phyloP scores from a whole-genome alignment of 306 rosid genomes.

The Vicia sativa region DNA sequence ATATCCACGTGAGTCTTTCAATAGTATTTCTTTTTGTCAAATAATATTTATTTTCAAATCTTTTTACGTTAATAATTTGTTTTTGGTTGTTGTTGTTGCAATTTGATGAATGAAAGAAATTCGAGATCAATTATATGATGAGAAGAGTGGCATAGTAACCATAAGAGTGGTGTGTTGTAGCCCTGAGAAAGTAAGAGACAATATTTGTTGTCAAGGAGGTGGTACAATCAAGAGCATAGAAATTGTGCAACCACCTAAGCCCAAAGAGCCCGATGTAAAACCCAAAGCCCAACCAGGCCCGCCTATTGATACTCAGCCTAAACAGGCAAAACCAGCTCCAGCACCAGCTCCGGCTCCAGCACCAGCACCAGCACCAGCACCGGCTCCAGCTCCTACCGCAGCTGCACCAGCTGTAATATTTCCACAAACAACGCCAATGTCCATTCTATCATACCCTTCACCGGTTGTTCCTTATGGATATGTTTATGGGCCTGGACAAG shows the following conservation, averaged over 20 bases:
- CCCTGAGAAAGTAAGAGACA: slow-evolving; percentile 63
- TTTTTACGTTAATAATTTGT: neutral
- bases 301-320: neutral
- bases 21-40: neutral
- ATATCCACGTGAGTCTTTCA: slow-evolving; percentile 64
- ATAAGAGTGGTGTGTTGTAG: slow-evolving; percentile 67
- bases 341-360: neutral
- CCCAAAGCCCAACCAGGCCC: neutral
- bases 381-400: neutral
- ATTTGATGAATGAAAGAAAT: slow-evolving; percentile 63
- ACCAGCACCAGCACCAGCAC: neutral
- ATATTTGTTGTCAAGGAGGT: slow-evolving; percentile 51
- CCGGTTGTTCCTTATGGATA: slow-evolving; percentile 21
- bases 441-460: slow-evolving; percentile 7
- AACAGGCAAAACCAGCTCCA: neutral
- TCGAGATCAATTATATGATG: slow-evolving; percentile 68
- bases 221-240: slow-evolving; percentile 56
- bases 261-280: neutral
- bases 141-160: slow-evolving; percentile 50
- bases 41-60: neutral
- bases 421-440: neutral
- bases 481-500: slow-evolving; percentile 14
- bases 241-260: slow-evolving; percentile 49
- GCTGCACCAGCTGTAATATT: slow-evolving; percentile 7
- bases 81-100: neutral